A percentile compares a stretch with the other conserved stretches of the same genome.
phyloP scores from a whole-genome alignment of 2,329 filamentous ascomycete genomes.

The Pseudonectria foliicola region DNA sequence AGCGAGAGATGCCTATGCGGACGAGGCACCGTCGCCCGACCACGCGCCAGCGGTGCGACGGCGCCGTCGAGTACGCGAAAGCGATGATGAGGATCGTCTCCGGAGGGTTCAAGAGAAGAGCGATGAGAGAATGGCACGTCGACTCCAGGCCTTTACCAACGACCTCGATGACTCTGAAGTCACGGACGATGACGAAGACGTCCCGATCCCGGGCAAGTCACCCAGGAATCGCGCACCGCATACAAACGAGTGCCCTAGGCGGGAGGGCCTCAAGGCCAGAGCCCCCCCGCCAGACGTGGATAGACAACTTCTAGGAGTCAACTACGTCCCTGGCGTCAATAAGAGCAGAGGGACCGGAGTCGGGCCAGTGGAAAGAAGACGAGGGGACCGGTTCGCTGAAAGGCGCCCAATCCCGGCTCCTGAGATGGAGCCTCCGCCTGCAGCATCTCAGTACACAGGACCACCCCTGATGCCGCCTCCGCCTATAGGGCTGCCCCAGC shows the following conservation, averaged over 20 bases:
- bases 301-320: conserved; percentile 18
- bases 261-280: conserved; percentile 23
- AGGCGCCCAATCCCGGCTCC: conserved; percentile 24
- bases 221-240: conserved; percentile 51
- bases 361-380: conserved; percentile 41
- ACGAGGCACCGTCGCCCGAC: conserved; percentile 22
- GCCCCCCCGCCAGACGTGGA: conserved; percentile 20
- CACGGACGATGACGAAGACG: conserved; percentile 27
- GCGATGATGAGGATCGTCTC: conserved; percentile 41
- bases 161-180: conserved; percentile 35
- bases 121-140: conserved; percentile 32
- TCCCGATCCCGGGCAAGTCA: conserved; percentile 42
- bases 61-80: conserved; percentile 22
- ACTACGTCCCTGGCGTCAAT: conserved; percentile 39
- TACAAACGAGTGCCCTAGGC: conserved; percentile 53
- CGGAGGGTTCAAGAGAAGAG: conserved; percentile 40
- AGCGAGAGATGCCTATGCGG: conserved; percentile 10
- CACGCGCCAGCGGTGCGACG: conserved; percentile 17
- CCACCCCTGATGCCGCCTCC: conserved; percentile 23
- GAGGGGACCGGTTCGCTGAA: conserved; percentile 45
- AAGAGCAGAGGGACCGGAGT: conserved; percentile 35
- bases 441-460: conserved; percentile 13
- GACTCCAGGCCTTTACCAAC: conserved; percentile 20
- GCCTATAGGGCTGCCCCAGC: conserved; percentile 28
- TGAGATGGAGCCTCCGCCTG: conserved; percentile 12